These are phyloP conservation scores for Pythium diclinum DNA, from an alignment of 352 stramenopile species.

Conservation along the genomic window DNA sequence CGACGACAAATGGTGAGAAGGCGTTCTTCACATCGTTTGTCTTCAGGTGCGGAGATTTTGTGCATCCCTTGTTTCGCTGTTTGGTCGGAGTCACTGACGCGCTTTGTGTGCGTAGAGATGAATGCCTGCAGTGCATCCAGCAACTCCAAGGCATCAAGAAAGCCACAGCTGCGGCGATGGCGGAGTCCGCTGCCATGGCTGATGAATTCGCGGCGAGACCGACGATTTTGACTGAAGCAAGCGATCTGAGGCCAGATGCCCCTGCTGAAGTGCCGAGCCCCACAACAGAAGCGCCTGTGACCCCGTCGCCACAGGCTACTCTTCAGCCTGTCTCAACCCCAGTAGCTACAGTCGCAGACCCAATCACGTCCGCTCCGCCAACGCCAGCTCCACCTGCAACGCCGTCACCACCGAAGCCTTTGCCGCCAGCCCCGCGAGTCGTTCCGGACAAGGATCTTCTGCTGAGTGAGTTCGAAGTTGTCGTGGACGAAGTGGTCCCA, in stretches of 20 bases:
- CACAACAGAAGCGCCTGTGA: slow-evolving; percentile 19
- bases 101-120: slow-evolving; percentile 44
- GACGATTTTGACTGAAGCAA: slow-evolving; percentile 8
- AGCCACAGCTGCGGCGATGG: slow-evolving; percentile 57
- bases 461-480: slow-evolving; percentile 69
- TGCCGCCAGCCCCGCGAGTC: slow-evolving; percentile 11
- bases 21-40: slow-evolving; percentile 85
- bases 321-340: background rate
- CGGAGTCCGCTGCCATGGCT: slow-evolving; percentile 10
- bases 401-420: background rate
- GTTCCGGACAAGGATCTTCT: slow-evolving; percentile 46
- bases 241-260: background rate
- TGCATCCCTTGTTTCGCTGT: too few relatives aligned
- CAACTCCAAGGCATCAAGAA: slow-evolving; percentile 77
- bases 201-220: background rate
- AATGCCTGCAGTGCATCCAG: slow-evolving; percentile 78
- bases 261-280: slow-evolving; percentile 21
- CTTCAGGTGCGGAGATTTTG: slow-evolving; percentile 42
- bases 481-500: slow-evolving; percentile 61
- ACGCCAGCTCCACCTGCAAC: too few relatives aligned
- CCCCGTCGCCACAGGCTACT: slow-evolving; percentile 1
- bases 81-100: background rate
- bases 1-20: slow-evolving; percentile 62
- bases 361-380: background rate
- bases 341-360: background rate